Percentiles rank a stretch among this genome's conserved stretches.
Evolutionary conservation across 2,329 filamentous ascomycete genomes (phyloP).

Genomic region (Arthrocladium fulminans): DNA sequence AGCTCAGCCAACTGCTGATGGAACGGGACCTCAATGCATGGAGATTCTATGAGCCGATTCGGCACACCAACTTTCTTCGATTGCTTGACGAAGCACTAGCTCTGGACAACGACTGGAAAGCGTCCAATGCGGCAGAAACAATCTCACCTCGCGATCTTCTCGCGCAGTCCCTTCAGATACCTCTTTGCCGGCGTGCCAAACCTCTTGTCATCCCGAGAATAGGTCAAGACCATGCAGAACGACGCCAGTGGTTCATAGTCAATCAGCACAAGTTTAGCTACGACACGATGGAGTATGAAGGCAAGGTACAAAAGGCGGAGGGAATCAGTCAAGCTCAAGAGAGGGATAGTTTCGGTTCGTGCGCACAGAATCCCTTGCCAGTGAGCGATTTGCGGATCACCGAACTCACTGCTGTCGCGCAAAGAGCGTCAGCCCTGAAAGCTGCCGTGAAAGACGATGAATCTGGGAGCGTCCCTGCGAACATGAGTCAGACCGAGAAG

Average conservation of each 20-base stretch:
- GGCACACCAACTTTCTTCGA: not conserved
- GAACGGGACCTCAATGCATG: conserved; percentile 7
- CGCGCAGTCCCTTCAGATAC: not conserved
- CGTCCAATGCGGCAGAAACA: not conserved
- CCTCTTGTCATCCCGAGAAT: not conserved
- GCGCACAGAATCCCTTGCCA: too few species aligned
- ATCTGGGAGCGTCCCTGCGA: too few species aligned
- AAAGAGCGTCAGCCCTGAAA: too few species aligned
- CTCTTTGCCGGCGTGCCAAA: not conserved
- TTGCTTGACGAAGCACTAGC: conserved; percentile 3
- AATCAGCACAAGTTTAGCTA: not conserved
- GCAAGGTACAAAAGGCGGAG: too few species aligned
- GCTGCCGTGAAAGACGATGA: too few species aligned
- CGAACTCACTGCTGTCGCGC: too few species aligned
- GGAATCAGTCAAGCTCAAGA: too few species aligned
- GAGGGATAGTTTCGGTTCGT: too few species aligned
- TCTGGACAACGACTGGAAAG: conserved; percentile 3
- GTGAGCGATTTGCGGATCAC: too few species aligned
- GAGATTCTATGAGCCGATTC: not conserved
- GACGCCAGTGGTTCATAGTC: not conserved
- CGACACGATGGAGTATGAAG: too few species aligned
- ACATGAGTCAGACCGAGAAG: too few species aligned
- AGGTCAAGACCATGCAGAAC: not conserved
- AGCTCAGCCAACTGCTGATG: conserved; percentile 1
- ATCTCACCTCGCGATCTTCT: not conserved